phyloP scores from a whole-genome alignment of 805 yeast genomes.

The Ogataea methylovora region DNA sequence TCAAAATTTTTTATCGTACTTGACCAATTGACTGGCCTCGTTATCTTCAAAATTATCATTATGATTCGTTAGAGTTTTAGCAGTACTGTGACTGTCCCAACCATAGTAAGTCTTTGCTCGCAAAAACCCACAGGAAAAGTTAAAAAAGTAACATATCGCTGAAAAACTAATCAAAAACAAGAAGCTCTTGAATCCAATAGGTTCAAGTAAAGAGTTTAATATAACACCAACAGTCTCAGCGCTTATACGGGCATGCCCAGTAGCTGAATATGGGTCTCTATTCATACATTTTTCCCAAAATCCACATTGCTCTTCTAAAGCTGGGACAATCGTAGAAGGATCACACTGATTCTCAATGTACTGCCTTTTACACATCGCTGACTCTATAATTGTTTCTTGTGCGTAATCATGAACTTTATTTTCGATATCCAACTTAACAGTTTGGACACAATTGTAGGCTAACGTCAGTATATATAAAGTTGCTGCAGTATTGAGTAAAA shows the following conservation, averaged over 20 bases:
- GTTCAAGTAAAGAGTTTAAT: constrained; percentile 57
- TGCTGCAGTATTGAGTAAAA: constrained; percentile 41
- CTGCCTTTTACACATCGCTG: constrained; percentile 43
- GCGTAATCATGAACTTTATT: constrained; percentile 42
- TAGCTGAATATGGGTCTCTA: constrained; percentile 39
- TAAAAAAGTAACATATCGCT: constrained; percentile 45
- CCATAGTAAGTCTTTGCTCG: constrained; percentile 48
- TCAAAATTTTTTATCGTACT: too few species aligned
- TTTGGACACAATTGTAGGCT: constrained; percentile 32
- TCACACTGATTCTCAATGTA: constrained; percentile 52
- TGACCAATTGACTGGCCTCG: too few species aligned
- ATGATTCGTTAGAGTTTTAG: too few species aligned
- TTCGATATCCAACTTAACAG: constrained; percentile 49
- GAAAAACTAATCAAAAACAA: constrained; percentile 27
- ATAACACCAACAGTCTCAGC: constrained; percentile 59
- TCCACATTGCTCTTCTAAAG: constrained; percentile 46
- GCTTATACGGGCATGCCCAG: constrained; percentile 48
- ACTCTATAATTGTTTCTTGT: constrained; percentile 39
- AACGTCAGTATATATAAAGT: constrained; percentile 37
- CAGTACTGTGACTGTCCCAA: too few species aligned
- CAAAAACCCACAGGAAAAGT: constrained; percentile 60
- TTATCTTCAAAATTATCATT: too few species aligned
- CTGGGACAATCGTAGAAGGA: constrained; percentile 49
- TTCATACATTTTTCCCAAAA: constrained; percentile 64
- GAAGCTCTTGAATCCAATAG: constrained; percentile 55